Conservation (phyloP, 192 early-diverging fungal genomes). For the Obelidium mucronatum region DNA sequence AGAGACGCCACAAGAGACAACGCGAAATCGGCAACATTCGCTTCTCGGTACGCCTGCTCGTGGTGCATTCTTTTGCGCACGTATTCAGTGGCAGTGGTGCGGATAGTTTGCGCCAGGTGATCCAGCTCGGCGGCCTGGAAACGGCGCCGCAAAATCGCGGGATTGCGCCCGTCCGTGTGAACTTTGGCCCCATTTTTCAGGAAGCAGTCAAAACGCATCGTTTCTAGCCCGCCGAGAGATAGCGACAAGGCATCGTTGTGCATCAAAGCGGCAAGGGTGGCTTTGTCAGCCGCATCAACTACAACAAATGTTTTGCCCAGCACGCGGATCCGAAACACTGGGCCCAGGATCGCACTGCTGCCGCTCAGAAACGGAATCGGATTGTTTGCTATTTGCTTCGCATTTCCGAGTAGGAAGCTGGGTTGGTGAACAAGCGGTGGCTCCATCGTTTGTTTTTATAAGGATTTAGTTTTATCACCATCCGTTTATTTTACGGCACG, state of each 20-base stretch:
- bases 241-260: background rate
- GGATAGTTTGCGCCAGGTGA: background rate
- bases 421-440: conserved; percentile 1
- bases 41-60: background rate
- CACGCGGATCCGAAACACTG: background rate
- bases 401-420: background rate
- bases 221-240: background rate
- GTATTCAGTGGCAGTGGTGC: background rate
- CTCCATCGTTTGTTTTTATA: too few relatives aligned
- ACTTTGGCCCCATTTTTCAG: background rate
- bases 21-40: background rate
- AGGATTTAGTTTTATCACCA: too few relatives aligned
- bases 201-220: background rate
- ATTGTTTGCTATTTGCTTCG: background rate
- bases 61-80: background rate
- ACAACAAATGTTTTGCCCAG: background rate
- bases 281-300: background rate
- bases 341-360: background rate
- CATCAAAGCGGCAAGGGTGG: background rate
- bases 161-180: background rate
- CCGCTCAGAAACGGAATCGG: background rate
- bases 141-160: background rate
- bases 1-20: background rate
- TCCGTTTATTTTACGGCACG: too few relatives aligned
- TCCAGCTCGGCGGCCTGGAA: background rate